Conservation (phyloP, 2,329 filamentous ascomycete species). For the Verticillium zaregamsianum region DNA sequence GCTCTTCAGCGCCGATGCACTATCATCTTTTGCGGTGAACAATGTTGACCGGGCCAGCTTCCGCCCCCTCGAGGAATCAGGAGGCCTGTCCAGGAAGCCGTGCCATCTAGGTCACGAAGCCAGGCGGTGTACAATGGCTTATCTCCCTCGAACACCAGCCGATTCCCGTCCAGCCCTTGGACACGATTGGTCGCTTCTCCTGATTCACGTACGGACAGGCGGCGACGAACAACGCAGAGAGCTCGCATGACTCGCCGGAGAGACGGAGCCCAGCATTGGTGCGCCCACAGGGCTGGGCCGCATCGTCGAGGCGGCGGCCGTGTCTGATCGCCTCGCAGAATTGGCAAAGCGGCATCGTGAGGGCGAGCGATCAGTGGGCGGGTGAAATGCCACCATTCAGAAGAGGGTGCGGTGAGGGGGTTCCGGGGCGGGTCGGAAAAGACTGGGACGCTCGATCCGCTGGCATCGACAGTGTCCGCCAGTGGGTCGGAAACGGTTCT, state of each 20-base stretch:
- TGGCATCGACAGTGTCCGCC: neutral
- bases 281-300: neutral
- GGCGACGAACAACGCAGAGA: neutral
- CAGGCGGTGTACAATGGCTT: neutral
- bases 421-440: neutral
- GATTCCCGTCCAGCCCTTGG: neutral
- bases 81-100: no score
- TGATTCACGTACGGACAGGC: neutral
- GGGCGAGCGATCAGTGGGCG: neutral
- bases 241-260: neutral
- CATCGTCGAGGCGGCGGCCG: neutral
- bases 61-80: no score
- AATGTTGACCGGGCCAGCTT: no score
- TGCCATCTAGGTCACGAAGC: slow-evolving; percentile 2
- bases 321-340: neutral
- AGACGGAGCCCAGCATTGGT: neutral
- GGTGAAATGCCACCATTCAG: neutral
- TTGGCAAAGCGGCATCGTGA: neutral
- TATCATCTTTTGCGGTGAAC: no score
- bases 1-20: no score
- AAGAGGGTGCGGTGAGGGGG: neutral
- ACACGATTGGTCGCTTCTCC: neutral
- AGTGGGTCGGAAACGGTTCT: neutral
- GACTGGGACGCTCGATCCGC: neutral
- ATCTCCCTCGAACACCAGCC: neutral